Base-by-base conservation (phyloP, 2,329 filamentous ascomycete genomes). In the Pseudogymnoascus sp. region DNA sequence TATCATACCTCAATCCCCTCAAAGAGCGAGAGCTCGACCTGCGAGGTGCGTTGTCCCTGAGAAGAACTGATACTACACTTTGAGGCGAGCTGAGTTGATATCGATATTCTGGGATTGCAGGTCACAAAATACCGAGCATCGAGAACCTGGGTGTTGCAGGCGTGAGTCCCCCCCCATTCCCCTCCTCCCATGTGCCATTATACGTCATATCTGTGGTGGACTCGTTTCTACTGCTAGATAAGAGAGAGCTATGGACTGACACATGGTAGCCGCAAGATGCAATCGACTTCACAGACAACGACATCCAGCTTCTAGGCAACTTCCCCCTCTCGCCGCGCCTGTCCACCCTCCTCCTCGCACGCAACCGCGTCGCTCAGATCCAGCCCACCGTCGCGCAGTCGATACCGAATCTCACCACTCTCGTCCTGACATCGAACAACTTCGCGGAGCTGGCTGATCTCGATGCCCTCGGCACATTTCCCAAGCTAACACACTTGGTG, bases 11-110 rank as follows among this genome's bases (percentile, higher is more conserved):
- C 78, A 99, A 97, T 79, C 92, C 93, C 75, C 85, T 99, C 76
- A 96, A 94, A 80, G 94, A 99, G 84, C 91, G 94, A 77, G 94
- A 99, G 85, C 86, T 99, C 76, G 92, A 97, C 82, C 90, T 99
- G 72, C 87, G 94, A 96, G 94, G 94, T 97, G 89, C 86, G 92
- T 85, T 70, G 66, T 70, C 83, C 78, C 79, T 85, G 89, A 89
- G 91, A 96, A 91, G 91, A 86, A 82, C 90, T 93, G 69, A 92
- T 96, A 86, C 91, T 96, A 90, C 90, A 92, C 86, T 85, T 86
- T 79, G 74, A 79, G 75, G 74, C 76, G 86, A 86, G 84, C 88
- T 90, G 82, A 85, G 84, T 93, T 94, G 87, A 95, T 92, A 89
- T 79, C 76, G 74, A 77, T 79, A 78, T 74, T 76, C 71, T 69